Base-by-base conservation (phyloP, 129 eudicot species). In the Flaveria robusta region DNA sequence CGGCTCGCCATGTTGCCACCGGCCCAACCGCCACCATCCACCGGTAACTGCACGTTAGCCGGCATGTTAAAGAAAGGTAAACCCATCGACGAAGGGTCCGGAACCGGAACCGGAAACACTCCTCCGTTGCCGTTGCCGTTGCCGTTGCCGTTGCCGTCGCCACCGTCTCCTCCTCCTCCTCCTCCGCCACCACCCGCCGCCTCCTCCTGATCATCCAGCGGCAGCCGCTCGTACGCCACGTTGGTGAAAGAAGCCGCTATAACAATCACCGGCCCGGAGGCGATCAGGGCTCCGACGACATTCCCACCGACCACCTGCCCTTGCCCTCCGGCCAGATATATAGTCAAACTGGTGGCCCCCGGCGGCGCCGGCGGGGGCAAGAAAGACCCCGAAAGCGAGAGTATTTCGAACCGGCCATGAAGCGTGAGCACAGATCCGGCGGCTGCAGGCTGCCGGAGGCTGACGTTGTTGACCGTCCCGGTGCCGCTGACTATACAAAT, bases 331-430 rank as follows among this genome's bases (percentile, higher is more conserved):
- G 97, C 97, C 46, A 91, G 62, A 68, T 91, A 91, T n/a, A 91
- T 83, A 26, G 91, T 86, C 73, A 91, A 67, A 27, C 97, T 91
- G 2, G 97, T 91, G 3, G 97, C 93, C 4, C 97, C 97, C 2
- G 97, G 93, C 0, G 97, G 97, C 1, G 97, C 97, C 12, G 97
- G 97, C 9, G 97, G 97, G 0, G 97, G 97, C 60, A 91, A 74
- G 63, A 91, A 91, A 3, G 97, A 91, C 0, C 97, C 97, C 0
- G 93, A 91, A 27, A 91, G 22, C 2, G 97, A 91, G 7, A 91
- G 82, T 49, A 91, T 91, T 76, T 91, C 97, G 64, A 91, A 91
- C 70, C 97, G 67, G 24, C 97, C 97, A n/a, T 86, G 97, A 4
- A 91, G 84, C 4, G 93, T 83, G 20, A 83, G 84, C 3, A 86